phyloP scores from a whole-genome alignment of 352 stramenopile genomes.

The Elongisporangium undulatum region DNA sequence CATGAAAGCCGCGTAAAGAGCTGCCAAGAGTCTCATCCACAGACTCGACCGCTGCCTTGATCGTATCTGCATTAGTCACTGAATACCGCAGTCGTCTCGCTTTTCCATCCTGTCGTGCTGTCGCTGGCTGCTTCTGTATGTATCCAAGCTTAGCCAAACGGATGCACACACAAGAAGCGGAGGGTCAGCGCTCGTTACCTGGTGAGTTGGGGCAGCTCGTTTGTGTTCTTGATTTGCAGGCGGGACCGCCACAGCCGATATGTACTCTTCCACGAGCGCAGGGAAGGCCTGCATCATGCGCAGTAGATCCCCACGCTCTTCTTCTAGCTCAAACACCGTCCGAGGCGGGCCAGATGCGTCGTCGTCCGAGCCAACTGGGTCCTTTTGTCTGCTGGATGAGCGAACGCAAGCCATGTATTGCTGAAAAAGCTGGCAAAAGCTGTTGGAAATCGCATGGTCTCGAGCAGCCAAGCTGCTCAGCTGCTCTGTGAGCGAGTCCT shows the following conservation, averaged over 20 bases:
- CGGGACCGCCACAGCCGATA: not conserved
- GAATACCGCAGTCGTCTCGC: not conserved
- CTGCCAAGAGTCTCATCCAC: not conserved
- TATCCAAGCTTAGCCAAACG: not conserved
- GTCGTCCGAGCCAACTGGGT: not conserved
- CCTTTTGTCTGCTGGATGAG: conserved; percentile 5
- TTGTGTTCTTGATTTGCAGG: not conserved
- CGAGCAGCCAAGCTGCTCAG: conserved; percentile 2
- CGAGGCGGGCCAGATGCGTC: conserved; percentile 1
- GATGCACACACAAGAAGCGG: not conserved
- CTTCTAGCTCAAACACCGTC: conserved; percentile 10
- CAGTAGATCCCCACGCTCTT: conserved; percentile 24
- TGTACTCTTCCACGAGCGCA: conserved; percentile 40
- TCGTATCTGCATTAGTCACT: not conserved
- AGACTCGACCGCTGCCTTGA: not conserved
- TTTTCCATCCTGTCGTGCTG: conserved; percentile 1
- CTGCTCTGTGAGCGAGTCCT: conserved; percentile 9
- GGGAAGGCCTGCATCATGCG: conserved; percentile 49
- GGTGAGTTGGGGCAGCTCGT: not conserved
- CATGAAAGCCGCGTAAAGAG: not conserved
- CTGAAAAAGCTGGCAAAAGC: conserved; percentile 14
- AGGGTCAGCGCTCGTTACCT: not conserved
- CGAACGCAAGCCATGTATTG: conserved; percentile 13
- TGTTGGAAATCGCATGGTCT: conserved; percentile 8
- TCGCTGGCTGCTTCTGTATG: not conserved